Evolutionary conservation across 2,329 filamentous ascomycete species (phyloP), one percentile per base, ranked within the genome.

Genomic region (Trichoderma sp.): DNA sequence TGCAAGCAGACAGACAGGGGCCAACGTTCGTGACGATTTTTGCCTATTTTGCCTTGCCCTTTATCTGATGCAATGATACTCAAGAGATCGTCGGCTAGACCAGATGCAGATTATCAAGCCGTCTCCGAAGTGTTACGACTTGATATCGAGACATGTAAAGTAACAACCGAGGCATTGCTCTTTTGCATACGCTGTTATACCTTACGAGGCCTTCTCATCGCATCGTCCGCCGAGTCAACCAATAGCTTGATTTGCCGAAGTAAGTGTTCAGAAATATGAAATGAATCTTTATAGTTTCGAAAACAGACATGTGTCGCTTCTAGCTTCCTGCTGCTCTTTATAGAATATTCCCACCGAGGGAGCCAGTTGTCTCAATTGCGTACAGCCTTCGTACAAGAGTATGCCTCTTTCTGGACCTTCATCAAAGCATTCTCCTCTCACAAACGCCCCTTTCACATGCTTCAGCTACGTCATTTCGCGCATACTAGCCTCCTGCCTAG

Each of bases 1-100:
- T 56, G 13, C 27, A 40, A 37, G 14, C 11, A 14, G 40, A n/a
- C 27, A 14, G 40, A n/a, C 27, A 56, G 53, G 40, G 58, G 16
- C 47, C 11, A 21, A 24, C 4, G 21, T 24, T 49, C 13, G n/a
- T 13, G n/a, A 49, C 47, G 19, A 49, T 43, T 43, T 43, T 43
- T 43, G 40, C 40, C 40, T 43, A 43, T 24, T 5, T 16, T 27
- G 13, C 43, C 47, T 31, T 52, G 59, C n/a, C 16, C 29, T 62
- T 40, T 43, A 64, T 64, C 49, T 64, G 61, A 55, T 56, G 55
- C 61, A 64, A 24, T 56, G 49, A 43, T 35, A 43, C 8, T 2
- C 33, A 56, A 27, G 33, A 37, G 55, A 40, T 21, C 13, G 4
- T 19, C 21, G 43, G 5, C 29, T 31, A 24, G 4, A 24, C 19